These are phyloP conservation scores for Linnemannia schmuckeri DNA, from an alignment of 192 early-diverging fungal species.

Conservation along the genomic window DNA sequence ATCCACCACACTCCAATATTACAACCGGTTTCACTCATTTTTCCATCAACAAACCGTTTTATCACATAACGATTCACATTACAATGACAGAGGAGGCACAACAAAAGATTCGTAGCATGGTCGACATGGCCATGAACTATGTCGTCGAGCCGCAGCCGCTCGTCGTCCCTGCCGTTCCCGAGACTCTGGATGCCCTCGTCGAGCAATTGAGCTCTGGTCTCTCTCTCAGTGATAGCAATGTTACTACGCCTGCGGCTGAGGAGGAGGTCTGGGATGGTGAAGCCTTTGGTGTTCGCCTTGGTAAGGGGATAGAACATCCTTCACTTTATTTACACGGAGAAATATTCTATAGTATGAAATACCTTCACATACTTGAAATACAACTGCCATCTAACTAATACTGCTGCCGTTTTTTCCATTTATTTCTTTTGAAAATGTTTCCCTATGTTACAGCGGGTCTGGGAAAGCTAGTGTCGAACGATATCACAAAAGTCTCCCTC, in stretches of 20 bases:
- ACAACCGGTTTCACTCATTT: too few relatives aligned
- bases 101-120: slow-evolving; percentile 46
- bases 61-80: background rate
- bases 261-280: slow-evolving; percentile 53
- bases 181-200: slow-evolving; percentile 36
- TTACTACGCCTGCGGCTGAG: background rate
- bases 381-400: background rate
- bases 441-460: slow-evolving; percentile 15
- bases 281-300: slow-evolving; percentile 41
- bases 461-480: slow-evolving; percentile 41
- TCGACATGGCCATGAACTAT: slow-evolving; percentile 48
- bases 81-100: slow-evolving; percentile 50
- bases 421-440: background rate
- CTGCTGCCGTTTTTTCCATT: background rate
- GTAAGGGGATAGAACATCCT: slow-evolving; percentile 13
- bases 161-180: slow-evolving; percentile 38
- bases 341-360: too few relatives aligned
- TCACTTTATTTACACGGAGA: background rate
- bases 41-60: too few relatives aligned
- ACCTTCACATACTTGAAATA: too few relatives aligned
- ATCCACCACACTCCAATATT: too few relatives aligned
- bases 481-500: slow-evolving; percentile 51
- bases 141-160: slow-evolving; percentile 41
- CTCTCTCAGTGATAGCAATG: background rate
- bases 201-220: slow-evolving; percentile 18